Conservation (phyloP, 225 moss, liverwort and hornwort species). For the Polytrichum formosum region DNA sequence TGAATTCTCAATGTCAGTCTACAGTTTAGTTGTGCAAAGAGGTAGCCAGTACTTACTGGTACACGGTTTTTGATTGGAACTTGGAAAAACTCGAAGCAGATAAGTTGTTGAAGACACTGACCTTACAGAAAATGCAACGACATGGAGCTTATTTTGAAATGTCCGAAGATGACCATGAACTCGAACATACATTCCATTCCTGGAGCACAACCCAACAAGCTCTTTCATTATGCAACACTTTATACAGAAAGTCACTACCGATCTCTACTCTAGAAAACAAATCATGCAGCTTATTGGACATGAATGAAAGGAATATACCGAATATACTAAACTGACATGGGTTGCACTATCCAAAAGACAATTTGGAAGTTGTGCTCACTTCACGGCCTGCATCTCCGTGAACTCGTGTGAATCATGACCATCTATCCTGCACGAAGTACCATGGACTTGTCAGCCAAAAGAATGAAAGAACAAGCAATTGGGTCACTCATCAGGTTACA, state of each 20-base stretch:
- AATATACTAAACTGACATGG: not conserved
- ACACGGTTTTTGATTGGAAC: not conserved
- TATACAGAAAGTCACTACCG: not conserved
- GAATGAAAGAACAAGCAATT: too few relatives aligned
- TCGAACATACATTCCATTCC: constrained; percentile 72
- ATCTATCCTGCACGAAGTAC: constrained; percentile 67
- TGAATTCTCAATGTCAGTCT: too few relatives aligned
- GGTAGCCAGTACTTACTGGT: not conserved
- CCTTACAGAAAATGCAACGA: constrained; percentile 93
- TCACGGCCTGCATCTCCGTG: constrained; percentile 63
- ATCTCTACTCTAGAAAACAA: not conserved
- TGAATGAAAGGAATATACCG: not conserved
- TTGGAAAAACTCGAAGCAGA: not conserved
- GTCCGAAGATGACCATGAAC: constrained; percentile 92
- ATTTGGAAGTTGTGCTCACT: constrained; percentile 38
- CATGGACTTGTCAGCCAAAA: not conserved
- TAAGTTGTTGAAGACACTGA: constrained; percentile 10
- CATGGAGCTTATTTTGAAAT: constrained; percentile 89
- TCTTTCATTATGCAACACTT: not conserved
- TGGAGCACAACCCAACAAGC: constrained; percentile 9
- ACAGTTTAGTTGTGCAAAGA: too few relatives aligned
- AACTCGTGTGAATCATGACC: constrained; percentile 83
- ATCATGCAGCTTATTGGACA: not conserved
- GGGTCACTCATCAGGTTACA: too few relatives aligned
- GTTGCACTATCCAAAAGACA: not conserved